Evolutionary conservation across 495 filamentous ascomycete genomes (phyloP).

Genomic region (Trypethelium eluteriae): DNA sequence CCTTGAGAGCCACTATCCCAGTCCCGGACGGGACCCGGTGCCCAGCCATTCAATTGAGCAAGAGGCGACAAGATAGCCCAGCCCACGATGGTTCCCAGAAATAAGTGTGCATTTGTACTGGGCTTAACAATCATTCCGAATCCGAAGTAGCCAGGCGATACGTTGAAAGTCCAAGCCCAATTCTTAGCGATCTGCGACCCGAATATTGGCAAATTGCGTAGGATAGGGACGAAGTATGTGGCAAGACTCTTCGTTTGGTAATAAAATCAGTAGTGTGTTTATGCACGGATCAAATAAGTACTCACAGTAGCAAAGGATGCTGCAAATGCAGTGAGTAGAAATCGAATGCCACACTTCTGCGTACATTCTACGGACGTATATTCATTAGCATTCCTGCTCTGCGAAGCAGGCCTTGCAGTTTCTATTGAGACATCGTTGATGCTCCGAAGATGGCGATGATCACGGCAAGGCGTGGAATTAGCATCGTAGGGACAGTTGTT

Average conservation of each 20-base stretch:
- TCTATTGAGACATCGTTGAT: background rate
- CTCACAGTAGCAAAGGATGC: background rate
- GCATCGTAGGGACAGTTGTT: background rate
- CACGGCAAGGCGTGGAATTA: background rate
- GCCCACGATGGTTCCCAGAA: background rate
- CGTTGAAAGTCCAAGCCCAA: background rate
- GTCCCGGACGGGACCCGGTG: conserved; percentile 9
- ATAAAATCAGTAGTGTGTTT: background rate
- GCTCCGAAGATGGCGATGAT: background rate
- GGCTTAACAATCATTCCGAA: background rate
- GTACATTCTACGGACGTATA: background rate
- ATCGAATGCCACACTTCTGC: background rate
- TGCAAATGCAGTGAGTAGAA: background rate
- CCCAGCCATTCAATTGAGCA: conserved; percentile 9
- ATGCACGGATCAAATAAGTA: background rate
- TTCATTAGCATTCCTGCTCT: background rate
- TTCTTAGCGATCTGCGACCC: background rate
- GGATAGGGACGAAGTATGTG: background rate
- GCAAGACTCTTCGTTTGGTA: background rate
- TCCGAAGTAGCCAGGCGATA: conserved; percentile 5
- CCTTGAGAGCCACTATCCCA: conserved; percentile 13
- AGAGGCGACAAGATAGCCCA: conserved; percentile 15
- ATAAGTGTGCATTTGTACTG: background rate
- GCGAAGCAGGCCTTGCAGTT: background rate
- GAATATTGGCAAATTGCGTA: background rate